Conservation (phyloP, 352 stramenopile species). For the Phytophthora agathidicida region DNA sequence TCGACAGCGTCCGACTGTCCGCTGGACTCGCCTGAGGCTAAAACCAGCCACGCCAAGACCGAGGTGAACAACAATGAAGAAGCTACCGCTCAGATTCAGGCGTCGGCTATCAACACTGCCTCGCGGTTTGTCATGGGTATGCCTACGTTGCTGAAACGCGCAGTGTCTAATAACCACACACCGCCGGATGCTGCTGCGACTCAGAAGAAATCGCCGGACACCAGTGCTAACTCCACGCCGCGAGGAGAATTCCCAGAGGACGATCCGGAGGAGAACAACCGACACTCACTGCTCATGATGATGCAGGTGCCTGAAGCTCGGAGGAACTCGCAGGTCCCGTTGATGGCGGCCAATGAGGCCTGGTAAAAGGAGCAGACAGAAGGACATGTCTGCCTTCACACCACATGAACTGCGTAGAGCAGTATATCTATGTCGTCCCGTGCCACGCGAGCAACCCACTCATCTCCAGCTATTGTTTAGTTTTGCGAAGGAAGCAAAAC, state of each 20-base stretch:
- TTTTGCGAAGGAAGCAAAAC: slow-evolving; percentile 36
- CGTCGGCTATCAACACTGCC: slow-evolving; percentile 36
- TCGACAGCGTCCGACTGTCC: slow-evolving; percentile 4
- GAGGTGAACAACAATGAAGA: slow-evolving; percentile 8
- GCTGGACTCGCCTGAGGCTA: slow-evolving; percentile 16
- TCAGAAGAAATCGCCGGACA: slow-evolving; percentile 38
- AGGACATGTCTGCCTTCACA: not conserved
- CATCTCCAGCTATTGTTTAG: slow-evolving; percentile 15
- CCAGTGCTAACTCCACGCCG: slow-evolving; percentile 24
- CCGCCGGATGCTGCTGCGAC: not conserved
- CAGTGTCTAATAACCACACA: slow-evolving; percentile 37
- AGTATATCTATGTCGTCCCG: slow-evolving; percentile 37
- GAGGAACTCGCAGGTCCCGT: slow-evolving; percentile 57
- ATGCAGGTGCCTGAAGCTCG: slow-evolving; percentile 60
- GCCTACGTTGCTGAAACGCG: slow-evolving; percentile 56
- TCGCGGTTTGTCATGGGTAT: slow-evolving; percentile 71
- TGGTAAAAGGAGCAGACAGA: slow-evolving; percentile 27
- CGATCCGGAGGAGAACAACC: slow-evolving; percentile 44
- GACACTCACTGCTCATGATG: slow-evolving; percentile 71
- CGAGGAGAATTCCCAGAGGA: slow-evolving; percentile 32
- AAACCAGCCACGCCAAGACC: slow-evolving; percentile 13
- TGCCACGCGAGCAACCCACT: slow-evolving; percentile 11
- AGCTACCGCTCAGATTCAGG: slow-evolving; percentile 6
- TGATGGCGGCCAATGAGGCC: slow-evolving; percentile 60
- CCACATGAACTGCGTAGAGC: slow-evolving; percentile 21